phyloP scores from a whole-genome alignment of 169 alveolate genomes.

The Plasmodium falciparum region DNA sequence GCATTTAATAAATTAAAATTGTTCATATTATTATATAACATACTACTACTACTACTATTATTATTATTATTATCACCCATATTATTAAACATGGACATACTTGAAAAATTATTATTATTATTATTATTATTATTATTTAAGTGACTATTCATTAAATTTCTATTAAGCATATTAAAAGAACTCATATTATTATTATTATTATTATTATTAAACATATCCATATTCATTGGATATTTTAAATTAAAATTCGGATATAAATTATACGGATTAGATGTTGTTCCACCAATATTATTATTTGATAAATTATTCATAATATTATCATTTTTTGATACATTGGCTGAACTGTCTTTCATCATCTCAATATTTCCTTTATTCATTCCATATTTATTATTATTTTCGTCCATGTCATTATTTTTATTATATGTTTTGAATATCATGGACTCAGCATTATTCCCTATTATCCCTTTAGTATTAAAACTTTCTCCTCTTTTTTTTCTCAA shows the following conservation, averaged over 20 bases:
- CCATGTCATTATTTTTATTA: slow-evolving; percentile 1
- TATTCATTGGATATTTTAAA: slow-evolving; percentile 51
- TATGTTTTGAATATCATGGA: slow-evolving; percentile 20
- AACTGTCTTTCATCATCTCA: neutral
- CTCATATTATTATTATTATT: neutral
- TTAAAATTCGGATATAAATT: slow-evolving; percentile 52
- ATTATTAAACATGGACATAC: slow-evolving; percentile 13
- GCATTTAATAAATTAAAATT: neutral
- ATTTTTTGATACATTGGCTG: neutral
- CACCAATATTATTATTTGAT: neutral
- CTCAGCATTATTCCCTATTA: slow-evolving; percentile 16
- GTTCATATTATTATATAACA: slow-evolving; percentile 2
- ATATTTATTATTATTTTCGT: slow-evolving; percentile 11
- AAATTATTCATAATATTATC: neutral
- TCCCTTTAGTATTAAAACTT: slow-evolving; percentile 6
- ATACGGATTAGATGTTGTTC: slow-evolving; percentile 23
- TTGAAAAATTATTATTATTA: neutral
- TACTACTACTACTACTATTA: neutral
- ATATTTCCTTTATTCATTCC: slow-evolving; percentile 7
- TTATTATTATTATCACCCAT: slow-evolving; percentile 10
- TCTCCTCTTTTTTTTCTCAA: slow-evolving; percentile 3
- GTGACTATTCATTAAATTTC: neutral
- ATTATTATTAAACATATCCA: slow-evolving; percentile 36
- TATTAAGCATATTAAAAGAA: neutral
- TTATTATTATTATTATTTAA: slow-evolving; percentile 19